Evolutionary conservation across 2,329 filamentous ascomycete genomes (phyloP).

Genomic region (Cladophialophora yegresii): DNA sequence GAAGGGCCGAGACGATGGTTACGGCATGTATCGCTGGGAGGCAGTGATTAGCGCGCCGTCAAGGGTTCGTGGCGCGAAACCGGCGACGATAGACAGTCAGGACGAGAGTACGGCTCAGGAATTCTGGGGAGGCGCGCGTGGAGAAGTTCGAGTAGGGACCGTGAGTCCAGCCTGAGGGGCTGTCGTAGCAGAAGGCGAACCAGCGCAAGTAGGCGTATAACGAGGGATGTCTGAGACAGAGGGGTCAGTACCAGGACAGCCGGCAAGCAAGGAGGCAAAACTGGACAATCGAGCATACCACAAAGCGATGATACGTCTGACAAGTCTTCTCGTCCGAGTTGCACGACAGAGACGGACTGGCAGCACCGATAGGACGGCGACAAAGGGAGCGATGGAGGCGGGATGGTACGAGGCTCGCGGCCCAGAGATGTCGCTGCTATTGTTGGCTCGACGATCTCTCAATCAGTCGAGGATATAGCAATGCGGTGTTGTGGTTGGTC

Average conservation of each 20-base stretch:
- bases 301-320: conserved; percentile 12
- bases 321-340: conserved; percentile 28
- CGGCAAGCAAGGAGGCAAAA: conserved; percentile 24
- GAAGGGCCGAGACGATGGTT: background rate
- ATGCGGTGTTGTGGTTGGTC: conserved; percentile 28
- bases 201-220: conserved; percentile 21
- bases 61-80: conserved; percentile 1
- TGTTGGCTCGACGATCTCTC: conserved; percentile 27
- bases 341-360: conserved; percentile 23
- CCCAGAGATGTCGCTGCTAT: conserved; percentile 25
- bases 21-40: conserved; percentile 17
- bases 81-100: background rate
- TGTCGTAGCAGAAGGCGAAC: conserved; percentile 25
- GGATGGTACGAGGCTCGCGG: conserved; percentile 30
- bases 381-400: conserved; percentile 25
- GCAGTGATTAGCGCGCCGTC: background rate
- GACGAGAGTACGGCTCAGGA: background rate
- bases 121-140: conserved; percentile 15
- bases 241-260: conserved; percentile 14
- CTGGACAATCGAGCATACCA: conserved; percentile 16
- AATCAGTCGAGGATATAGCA: conserved; percentile 15
- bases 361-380: conserved; percentile 22
- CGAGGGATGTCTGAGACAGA: conserved; percentile 27
- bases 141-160: conserved; percentile 16
- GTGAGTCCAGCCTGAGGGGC: conserved; percentile 5